Evolutionary conservation across 495 filamentous ascomycete species (phyloP).

Genomic region (Diplogelasinospora grovesii): DNA sequence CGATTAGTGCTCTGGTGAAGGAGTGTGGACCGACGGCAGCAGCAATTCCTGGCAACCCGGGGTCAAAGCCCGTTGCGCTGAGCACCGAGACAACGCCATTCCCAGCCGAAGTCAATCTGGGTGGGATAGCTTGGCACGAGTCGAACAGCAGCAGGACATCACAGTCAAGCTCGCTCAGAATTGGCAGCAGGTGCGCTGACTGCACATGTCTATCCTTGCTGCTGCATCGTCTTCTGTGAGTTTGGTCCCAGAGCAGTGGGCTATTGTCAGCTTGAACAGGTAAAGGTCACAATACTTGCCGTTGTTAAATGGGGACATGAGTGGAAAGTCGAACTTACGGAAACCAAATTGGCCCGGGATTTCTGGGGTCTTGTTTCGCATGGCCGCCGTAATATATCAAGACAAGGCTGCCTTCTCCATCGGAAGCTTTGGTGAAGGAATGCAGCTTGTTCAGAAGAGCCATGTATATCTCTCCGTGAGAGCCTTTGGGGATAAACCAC

Average conservation of each 20-base stretch:
- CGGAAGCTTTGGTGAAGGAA: background rate
- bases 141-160: constrained; percentile 4
- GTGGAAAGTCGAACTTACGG: background rate
- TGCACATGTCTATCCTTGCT: background rate
- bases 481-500: background rate
- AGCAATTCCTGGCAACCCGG: background rate
- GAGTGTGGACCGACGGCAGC: constrained; percentile 1
- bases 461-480: background rate
- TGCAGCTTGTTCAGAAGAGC: background rate
- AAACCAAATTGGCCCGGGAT: background rate
- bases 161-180: background rate
- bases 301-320: background rate
- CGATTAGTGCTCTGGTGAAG: background rate
- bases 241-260: no score
- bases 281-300: background rate
- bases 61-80: background rate
- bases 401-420: background rate
- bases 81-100: background rate
- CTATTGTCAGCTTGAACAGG: background rate
- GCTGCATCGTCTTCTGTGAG: background rate
- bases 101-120: background rate
- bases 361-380: background rate
- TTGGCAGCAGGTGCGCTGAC: background rate
- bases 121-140: constrained; percentile 1
- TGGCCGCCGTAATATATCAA: background rate